Percentiles rank a stretch among this genome's conserved stretches.
These are phyloP conservation scores for Marasmius fiardii DNA, from an alignment of 1,284 basidiomycete genomes.

Conservation along the genomic window DNA sequence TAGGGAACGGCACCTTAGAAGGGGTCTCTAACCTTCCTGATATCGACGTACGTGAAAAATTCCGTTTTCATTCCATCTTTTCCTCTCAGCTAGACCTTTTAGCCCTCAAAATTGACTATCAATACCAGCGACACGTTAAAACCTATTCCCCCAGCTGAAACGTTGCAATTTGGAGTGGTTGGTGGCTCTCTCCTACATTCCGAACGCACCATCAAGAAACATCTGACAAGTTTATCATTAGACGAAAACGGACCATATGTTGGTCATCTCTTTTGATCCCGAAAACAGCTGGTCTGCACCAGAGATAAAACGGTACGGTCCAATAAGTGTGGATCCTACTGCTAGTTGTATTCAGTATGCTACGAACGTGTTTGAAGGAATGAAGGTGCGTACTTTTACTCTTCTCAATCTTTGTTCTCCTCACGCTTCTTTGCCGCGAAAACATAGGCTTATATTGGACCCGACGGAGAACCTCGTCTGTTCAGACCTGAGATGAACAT, in stretches of 20 bases:
- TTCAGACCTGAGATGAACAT: slow-evolving; percentile 85
- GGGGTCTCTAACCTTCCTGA: slow-evolving; percentile 8
- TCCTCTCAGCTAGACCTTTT: not conserved
- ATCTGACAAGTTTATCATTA: slow-evolving; percentile 18
- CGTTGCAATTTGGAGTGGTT: slow-evolving; percentile 37
- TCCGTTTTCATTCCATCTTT: not conserved
- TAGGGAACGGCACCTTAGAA: slow-evolving; percentile 9
- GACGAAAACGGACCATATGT: slow-evolving; percentile 79
- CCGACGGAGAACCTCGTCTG: slow-evolving; percentile 58
- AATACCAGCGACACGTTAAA: slow-evolving; percentile 31
- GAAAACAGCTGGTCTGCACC: slow-evolving; percentile 75
- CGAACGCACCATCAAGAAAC: not conserved
- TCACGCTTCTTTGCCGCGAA: not conserved
- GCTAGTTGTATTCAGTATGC: slow-evolving; percentile 77
- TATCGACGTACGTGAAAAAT: slow-evolving; percentile 6
- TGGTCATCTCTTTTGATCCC: slow-evolving; percentile 62
- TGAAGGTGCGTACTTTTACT: slow-evolving; percentile 58
- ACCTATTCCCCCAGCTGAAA: slow-evolving; percentile 30
- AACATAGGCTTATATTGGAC: slow-evolving; percentile 67
- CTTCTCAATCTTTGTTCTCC: not conserved
- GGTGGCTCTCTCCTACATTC: slow-evolving; percentile 2
- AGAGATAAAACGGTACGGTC: slow-evolving; percentile 76
- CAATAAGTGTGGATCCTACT: slow-evolving; percentile 70
- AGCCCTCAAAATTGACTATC: slow-evolving; percentile 42
- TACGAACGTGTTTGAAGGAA: slow-evolving; percentile 81